Percentiles rank a stretch among this genome's conserved stretches.
phyloP scores from a whole-genome alignment of 2,329 filamentous ascomycete species.

The Fusarium lateritium region DNA sequence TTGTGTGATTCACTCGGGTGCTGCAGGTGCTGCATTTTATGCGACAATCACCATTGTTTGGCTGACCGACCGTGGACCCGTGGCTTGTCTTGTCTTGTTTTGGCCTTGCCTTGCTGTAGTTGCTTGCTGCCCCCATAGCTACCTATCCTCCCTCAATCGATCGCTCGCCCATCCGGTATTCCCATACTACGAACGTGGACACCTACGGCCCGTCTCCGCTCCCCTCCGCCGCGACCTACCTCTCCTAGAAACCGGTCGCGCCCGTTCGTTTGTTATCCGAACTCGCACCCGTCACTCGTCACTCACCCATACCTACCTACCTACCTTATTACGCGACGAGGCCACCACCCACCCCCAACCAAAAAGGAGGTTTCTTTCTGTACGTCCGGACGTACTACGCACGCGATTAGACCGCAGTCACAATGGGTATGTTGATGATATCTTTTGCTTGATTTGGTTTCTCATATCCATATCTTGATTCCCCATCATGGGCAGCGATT shows the following conservation, averaged over 20 bases:
- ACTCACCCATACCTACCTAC: constrained; percentile 33
- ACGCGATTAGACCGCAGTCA: constrained; percentile 42
- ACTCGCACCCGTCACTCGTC: constrained; percentile 47
- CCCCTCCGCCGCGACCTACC: constrained; percentile 44
- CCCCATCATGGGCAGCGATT: constrained; percentile 8
- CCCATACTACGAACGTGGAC: constrained; percentile 44
- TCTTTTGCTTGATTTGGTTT: constrained; percentile 43
- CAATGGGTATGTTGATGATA: constrained; percentile 50
- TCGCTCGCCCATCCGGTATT: constrained; percentile 31
- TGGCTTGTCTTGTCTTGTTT: constrained; percentile 47
- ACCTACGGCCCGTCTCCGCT: constrained; percentile 49
- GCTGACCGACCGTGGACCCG: constrained; percentile 49
- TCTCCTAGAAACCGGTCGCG: constrained; percentile 43
- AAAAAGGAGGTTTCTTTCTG: constrained; percentile 45
- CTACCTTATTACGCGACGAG: constrained; percentile 47
- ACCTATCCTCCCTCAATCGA: constrained; percentile 38
- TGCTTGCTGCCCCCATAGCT: constrained; percentile 45
- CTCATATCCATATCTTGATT: constrained; percentile 9
- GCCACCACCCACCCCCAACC: constrained; percentile 45
- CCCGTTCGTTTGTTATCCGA: constrained; percentile 35
- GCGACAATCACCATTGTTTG: constrained; percentile 51
- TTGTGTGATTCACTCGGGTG: constrained; percentile 45
- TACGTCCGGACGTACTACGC: constrained; percentile 41
- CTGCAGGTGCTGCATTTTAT: constrained; percentile 52
- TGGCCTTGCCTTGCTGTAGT: constrained; percentile 20